Percentiles rank a stretch among this genome's conserved stretches.
Conservation (phyloP, 2,329 filamentous ascomycete species). For the Fusarium begoniae region DNA sequence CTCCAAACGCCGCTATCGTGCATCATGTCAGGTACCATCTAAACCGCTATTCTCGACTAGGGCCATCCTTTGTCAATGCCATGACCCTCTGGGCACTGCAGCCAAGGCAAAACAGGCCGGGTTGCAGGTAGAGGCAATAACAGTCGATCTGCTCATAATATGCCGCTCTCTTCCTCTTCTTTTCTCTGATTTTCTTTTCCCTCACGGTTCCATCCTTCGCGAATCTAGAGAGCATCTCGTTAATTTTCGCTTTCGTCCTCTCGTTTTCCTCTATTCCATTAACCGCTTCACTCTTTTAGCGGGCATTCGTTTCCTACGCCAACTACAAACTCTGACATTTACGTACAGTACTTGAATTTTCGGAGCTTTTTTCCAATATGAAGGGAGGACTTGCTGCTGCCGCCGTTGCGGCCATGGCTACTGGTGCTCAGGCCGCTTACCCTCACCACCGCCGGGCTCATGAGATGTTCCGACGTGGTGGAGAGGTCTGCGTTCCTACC, state of each 20-base stretch:
- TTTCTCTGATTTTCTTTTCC: constrained; percentile 46
- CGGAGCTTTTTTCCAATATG: constrained; percentile 65
- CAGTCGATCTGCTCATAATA: constrained; percentile 47
- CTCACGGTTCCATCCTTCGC: constrained; percentile 58
- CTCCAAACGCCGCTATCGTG: constrained; percentile 10
- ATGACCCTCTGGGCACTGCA: constrained; percentile 31
- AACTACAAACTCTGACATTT: constrained; percentile 35
- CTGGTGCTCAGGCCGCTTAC: constrained; percentile 63
- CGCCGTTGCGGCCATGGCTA: constrained; percentile 68
- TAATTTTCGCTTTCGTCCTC: constrained; percentile 59
- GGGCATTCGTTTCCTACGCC: constrained; percentile 72
- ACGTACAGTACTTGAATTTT: constrained; percentile 8
- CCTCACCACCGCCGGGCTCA: constrained; percentile 71
- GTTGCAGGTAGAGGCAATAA: constrained; percentile 45
- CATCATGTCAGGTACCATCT: constrained; percentile 33
- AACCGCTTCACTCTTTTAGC: constrained; percentile 90
- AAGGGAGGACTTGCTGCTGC: constrained; percentile 76
- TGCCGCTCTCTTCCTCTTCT: constrained; percentile 41
- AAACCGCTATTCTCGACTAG: constrained; percentile 32
- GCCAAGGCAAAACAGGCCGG: constrained; percentile 30
- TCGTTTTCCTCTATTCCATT: constrained; percentile 55
- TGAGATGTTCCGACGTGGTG: constrained; percentile 64
- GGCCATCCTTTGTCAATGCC: constrained; percentile 28
- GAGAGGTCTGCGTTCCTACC: constrained; percentile 63
- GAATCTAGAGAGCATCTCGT: constrained; percentile 59